These are phyloP conservation scores for Saturnispora saitoi DNA, from an alignment of 805 yeast genomes.

Conservation along the genomic window DNA sequence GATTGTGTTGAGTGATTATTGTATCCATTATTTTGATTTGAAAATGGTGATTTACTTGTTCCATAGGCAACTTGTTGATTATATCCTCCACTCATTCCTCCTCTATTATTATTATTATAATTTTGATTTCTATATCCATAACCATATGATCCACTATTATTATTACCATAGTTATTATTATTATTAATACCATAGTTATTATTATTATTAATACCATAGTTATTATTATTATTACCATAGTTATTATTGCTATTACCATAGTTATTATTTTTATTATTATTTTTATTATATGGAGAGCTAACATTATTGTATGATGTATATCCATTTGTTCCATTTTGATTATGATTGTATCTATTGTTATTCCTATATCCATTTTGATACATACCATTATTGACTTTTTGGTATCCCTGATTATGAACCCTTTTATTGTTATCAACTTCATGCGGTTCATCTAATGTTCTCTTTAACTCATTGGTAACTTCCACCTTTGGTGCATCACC, in stretches of 20 bases:
- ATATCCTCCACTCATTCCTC: too few species aligned
- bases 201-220: neutral
- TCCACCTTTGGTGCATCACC: constrained; percentile 7
- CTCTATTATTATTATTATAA: constrained; percentile 1
- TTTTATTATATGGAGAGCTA: too few species aligned
- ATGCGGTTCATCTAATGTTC: neutral
- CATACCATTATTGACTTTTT: neutral
- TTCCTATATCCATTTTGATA: neutral
- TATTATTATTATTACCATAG: neutral
- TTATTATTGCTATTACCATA: neutral
- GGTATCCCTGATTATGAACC: neutral
- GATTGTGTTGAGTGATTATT: neutral
- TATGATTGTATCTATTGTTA: neutral
- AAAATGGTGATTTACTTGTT: constrained; percentile 1
- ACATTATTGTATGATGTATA: too few species aligned
- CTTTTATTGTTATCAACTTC: neutral
- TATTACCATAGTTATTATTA: neutral
- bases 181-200: too few species aligned
- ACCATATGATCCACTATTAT: neutral
- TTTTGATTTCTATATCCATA: neutral
- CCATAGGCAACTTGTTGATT: constrained; percentile 6
- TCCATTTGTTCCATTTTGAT: neutral
- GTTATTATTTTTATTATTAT: neutral
- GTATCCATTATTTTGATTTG: neutral
- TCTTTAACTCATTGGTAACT: neutral